These are phyloP conservation scores for Pholiota adiposa DNA, from an alignment of 1,284 basidiomycete genomes.

Conservation along the genomic window DNA sequence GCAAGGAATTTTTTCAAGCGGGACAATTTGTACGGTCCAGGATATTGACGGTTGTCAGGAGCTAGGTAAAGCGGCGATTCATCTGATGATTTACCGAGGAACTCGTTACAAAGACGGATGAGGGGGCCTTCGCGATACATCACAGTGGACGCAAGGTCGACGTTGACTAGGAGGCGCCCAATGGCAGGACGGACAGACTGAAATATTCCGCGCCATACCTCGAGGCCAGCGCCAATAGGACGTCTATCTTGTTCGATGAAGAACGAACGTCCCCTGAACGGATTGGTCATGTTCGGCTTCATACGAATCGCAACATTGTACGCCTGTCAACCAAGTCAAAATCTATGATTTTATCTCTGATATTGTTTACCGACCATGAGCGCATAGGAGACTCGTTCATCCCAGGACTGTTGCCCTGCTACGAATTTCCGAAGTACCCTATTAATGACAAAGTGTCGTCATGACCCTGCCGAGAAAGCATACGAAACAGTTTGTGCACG, in stretches of 20 bases:
- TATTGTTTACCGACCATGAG: constrained; percentile 55
- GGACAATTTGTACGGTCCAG: constrained; percentile 49
- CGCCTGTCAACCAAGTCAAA: constrained; percentile 48
- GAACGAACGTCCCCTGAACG: constrained; percentile 76
- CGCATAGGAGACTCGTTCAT: constrained; percentile 67
- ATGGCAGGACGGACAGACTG: constrained; percentile 73
- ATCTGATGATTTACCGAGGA: constrained; percentile 40
- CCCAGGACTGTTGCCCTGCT: constrained; percentile 59
- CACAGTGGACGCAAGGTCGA: constrained; percentile 43
- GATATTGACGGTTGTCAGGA: constrained; percentile 44
- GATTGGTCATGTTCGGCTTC: constrained; percentile 66
- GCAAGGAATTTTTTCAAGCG: constrained; percentile 61
- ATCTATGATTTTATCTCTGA: constrained; percentile 31
- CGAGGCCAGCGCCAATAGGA: constrained; percentile 64
- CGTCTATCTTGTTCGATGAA: constrained; percentile 63
- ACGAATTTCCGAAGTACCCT: constrained; percentile 69
- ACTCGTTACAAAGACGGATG: constrained; percentile 60
- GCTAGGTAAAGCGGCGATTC: constrained; percentile 43
- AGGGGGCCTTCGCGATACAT: constrained; percentile 60
- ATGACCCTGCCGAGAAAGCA: background rate
- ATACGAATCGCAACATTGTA: constrained; percentile 76
- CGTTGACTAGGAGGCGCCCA: constrained; percentile 67
- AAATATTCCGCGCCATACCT: constrained; percentile 72
- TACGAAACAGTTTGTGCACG: too few relatives aligned
- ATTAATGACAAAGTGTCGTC: constrained; percentile 42